These are phyloP conservation scores for Priceomyces fermenticarens DNA, from an alignment of 805 yeast species.

Conservation along the genomic window DNA sequence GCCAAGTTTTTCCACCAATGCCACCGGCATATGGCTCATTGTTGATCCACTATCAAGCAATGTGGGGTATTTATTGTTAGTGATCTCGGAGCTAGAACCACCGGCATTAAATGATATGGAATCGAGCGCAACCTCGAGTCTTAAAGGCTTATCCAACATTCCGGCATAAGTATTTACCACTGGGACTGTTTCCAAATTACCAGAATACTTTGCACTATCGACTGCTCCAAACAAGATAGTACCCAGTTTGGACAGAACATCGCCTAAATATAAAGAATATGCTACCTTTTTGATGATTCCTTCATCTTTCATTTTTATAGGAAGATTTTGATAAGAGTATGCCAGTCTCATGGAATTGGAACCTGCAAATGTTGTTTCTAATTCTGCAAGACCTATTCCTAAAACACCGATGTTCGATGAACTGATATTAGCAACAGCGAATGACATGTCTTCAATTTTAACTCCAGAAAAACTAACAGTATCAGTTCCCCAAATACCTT, in stretches of 20 bases:
- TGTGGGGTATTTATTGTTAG: slow-evolving; percentile 19
- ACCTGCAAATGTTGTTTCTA: slow-evolving; percentile 54
- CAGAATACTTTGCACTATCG: slow-evolving; percentile 39
- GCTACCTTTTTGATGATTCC: slow-evolving; percentile 32
- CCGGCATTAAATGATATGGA: slow-evolving; percentile 22
- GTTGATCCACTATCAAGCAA: slow-evolving; percentile 37
- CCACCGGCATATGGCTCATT: slow-evolving; percentile 40
- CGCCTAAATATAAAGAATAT: slow-evolving; percentile 37
- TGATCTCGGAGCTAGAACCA: slow-evolving; percentile 10
- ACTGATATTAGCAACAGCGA: slow-evolving; percentile 71
- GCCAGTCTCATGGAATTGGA: not conserved
- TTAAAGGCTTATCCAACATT: slow-evolving; percentile 38
- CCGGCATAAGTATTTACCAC: slow-evolving; percentile 39
- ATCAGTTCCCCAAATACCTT: slow-evolving; percentile 64
- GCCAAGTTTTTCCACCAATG: slow-evolving; percentile 34
- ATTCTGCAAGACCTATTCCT: slow-evolving; percentile 67
- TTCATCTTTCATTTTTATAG: slow-evolving; percentile 26
- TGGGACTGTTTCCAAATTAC: slow-evolving; percentile 30
- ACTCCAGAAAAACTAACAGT: slow-evolving; percentile 49
- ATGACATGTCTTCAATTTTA: slow-evolving; percentile 48
- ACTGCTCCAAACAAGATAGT: slow-evolving; percentile 42
- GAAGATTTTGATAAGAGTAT: slow-evolving; percentile 38
- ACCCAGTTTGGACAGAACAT: slow-evolving; percentile 22
- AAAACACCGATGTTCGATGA: slow-evolving; percentile 68
- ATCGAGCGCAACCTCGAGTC: slow-evolving; percentile 49